Evolutionary conservation across 345 rosid genomes (phyloP), one percentile per base, ranked within the genome.

Genomic region (Eucalyptus curtisii): DNA sequence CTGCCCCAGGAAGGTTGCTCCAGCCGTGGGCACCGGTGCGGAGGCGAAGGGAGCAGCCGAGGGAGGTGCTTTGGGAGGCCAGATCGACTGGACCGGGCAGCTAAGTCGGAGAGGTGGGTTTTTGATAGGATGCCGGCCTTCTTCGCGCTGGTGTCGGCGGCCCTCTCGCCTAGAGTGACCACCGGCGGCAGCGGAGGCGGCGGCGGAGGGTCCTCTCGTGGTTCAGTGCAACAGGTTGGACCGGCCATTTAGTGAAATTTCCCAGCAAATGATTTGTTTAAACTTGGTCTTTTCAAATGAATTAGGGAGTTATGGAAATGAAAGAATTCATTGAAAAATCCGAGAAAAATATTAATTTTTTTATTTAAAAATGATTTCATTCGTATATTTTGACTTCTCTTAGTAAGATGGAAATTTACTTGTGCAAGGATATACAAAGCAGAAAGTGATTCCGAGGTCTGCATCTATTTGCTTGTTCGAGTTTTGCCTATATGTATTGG

Each of bases 81-180:
- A 2, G 95, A 92, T 2, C 52, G 89, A 48, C 17, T 87, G 85
- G 95, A 89, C 68, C 86, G 57, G 68, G 9, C 86, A 0, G 90
- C 89, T 13, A 93, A 92, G 45, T 90, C 94, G 44, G 99, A 93
- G 85, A 93, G 98, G 87, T 94, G 95, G 97, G 91, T 86, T 25
- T 92, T 95, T 37, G 89, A 87, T 7, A 86, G 88, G 86, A 92
- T 61, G 33, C 68, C 68, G 8, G 7, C 68, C 16, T 61, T 27
- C 2, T 1, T 61, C 15, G 33, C 3, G 68, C 8, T 6, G 2
- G 68, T 61, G 68, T 61, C 68, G 33, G n/a, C 33, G 17, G 68
- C 68, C 68, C 68, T 93, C 17, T 91, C 95, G 6, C 91, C 97
- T 37, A 93, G 95, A 85, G 50, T 94, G 13, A 80, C 90, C 30